Evolutionary conservation across 2,329 filamentous ascomycete species (phyloP).

Genomic region (Trichoderma breve): DNA sequence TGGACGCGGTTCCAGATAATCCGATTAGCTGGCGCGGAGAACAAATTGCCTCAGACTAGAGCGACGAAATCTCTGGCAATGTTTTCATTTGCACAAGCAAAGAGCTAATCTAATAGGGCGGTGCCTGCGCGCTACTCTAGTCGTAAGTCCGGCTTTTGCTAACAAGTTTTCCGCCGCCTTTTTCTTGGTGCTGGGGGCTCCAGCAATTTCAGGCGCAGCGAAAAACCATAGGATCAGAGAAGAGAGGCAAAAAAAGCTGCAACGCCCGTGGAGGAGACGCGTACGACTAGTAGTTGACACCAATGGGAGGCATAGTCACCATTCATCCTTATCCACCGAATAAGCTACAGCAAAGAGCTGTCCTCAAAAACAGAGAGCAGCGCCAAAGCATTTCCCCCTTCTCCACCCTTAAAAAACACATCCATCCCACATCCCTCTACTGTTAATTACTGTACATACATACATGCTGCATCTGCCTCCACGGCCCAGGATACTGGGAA

Average conservation of each 20-base stretch:
- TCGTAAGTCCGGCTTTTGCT: neutral
- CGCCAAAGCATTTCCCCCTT: neutral
- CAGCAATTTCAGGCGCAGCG: neutral
- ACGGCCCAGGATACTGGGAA: conserved; percentile 10
- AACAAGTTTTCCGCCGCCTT: neutral
- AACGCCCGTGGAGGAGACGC: neutral
- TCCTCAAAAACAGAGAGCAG: neutral
- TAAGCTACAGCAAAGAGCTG: neutral
- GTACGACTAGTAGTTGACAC: neutral
- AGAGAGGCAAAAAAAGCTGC: neutral
- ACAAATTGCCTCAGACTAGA: conserved; percentile 10
- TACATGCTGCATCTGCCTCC: neutral
- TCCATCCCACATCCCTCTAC: neutral
- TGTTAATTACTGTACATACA: neutral
- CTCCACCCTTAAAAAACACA: neutral
- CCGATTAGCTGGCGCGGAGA: neutral
- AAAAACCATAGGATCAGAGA: neutral
- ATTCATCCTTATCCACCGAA: neutral
- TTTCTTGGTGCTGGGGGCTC: neutral
- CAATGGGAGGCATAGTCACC: neutral
- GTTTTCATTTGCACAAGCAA: neutral
- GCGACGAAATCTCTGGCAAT: neutral
- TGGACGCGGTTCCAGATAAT: neutral
- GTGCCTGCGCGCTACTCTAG: neutral
- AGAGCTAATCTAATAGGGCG: neutral